These are phyloP conservation scores for Clarireedia homoeocarpa DNA, from an alignment of 2,329 filamentous ascomycete genomes.

Conservation along the genomic window DNA sequence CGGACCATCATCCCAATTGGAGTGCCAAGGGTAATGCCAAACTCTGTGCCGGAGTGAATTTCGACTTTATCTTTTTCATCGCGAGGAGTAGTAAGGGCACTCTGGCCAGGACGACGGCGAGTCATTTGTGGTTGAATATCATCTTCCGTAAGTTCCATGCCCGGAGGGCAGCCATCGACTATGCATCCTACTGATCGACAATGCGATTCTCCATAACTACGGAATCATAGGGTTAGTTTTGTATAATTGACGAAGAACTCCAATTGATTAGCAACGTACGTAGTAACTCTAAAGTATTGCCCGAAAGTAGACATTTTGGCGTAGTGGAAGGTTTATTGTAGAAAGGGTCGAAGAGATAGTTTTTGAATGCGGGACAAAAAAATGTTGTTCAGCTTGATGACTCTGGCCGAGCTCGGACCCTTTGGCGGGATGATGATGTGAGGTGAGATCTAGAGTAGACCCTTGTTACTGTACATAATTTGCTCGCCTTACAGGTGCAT, in stretches of 20 bases:
- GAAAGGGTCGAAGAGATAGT: neutral
- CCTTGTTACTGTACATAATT: neutral
- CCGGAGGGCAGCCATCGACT: conserved; percentile 84
- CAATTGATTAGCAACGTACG: conserved; percentile 34
- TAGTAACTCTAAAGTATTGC: conserved; percentile 72
- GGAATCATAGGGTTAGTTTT: neutral
- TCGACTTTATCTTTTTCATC: conserved; percentile 87
- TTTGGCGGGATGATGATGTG: neutral
- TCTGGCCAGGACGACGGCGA: conserved; percentile 81
- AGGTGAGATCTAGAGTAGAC: conserved; percentile 1
- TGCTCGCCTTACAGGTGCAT: neutral
- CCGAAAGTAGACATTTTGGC: conserved; percentile 80
- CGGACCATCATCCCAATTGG: conserved; percentile 81
- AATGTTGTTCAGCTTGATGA: conserved; percentile 20
- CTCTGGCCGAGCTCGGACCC: conserved; percentile 19
- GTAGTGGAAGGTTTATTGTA: neutral
- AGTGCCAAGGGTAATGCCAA: conserved; percentile 81
- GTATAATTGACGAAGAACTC: neutral
- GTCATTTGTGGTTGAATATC: conserved; percentile 96
- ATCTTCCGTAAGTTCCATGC: conserved; percentile 73
- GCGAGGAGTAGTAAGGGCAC: conserved; percentile 80
- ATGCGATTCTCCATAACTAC: conserved; percentile 71
- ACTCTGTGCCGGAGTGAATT: conserved; percentile 89
- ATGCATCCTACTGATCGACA: conserved; percentile 92
- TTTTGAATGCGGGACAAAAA: neutral